Conservation (phyloP, 768 basidiomycete species). For the Tulasnella sp. region DNA sequence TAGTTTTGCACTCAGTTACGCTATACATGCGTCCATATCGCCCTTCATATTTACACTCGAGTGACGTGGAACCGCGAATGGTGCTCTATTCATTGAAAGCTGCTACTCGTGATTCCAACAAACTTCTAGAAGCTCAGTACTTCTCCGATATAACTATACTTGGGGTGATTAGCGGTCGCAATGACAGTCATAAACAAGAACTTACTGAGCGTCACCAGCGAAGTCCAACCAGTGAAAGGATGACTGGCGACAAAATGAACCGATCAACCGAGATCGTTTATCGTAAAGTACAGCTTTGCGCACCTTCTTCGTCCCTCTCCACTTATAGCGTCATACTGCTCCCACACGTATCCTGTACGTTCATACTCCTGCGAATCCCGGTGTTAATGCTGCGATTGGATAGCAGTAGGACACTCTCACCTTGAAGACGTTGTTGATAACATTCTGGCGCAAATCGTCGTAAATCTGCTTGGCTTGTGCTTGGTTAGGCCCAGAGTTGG, state of each 20-base stretch:
- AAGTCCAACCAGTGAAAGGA: slow-evolving; percentile 97
- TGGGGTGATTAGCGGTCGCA: slow-evolving; percentile 15
- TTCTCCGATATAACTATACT: slow-evolving; percentile 55
- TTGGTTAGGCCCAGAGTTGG: slow-evolving; percentile 71
- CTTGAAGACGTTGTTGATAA: slow-evolving; percentile 75
- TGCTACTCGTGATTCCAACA: background rate
- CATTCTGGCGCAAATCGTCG: slow-evolving; percentile 61
- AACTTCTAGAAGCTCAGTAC: slow-evolving; percentile 31
- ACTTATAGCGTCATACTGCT: slow-evolving; percentile 80
- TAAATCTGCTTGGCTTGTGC: slow-evolving; percentile 69
- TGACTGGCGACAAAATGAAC: slow-evolving; percentile 41
- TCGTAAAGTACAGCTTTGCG: slow-evolving; percentile 20
- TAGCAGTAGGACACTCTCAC: slow-evolving; percentile 25
- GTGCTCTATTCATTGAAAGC: background rate
- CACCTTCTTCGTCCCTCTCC: slow-evolving; percentile 82
- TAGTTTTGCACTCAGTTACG: background rate
- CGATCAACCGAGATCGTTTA: slow-evolving; percentile 12
- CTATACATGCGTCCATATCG: background rate
- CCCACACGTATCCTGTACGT: slow-evolving; percentile 92
- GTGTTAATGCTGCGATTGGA: background rate
- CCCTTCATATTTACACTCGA: background rate
- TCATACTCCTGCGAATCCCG: slow-evolving; percentile 65
- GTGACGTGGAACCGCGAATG: too few species aligned
- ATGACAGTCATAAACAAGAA: slow-evolving; percentile 18
- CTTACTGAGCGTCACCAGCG: slow-evolving; percentile 79